A percentile compares a stretch with the other conserved stretches of the same genome.
These are phyloP conservation scores for Pyrus betulifolia DNA, from an alignment of 306 rosid species.

Conservation along the genomic window DNA sequence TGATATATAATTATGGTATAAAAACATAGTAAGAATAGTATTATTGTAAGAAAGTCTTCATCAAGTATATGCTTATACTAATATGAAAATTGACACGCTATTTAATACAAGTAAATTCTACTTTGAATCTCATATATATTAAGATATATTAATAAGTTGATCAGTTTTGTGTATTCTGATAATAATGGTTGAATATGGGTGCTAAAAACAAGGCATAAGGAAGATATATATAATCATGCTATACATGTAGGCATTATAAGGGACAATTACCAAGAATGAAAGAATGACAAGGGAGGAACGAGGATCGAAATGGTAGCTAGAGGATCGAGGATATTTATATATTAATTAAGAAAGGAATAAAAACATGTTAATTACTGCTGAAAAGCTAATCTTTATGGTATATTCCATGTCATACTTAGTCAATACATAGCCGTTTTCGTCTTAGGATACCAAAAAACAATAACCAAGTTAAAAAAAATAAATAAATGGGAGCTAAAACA, in stretches of 20 bases:
- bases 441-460: slow-evolving; percentile 22
- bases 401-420: not conserved
- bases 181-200: too few species aligned
- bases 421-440: not conserved
- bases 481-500: slow-evolving; percentile 11
- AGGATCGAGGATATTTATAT: not conserved
- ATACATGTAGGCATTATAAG: too few species aligned
- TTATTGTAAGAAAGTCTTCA: too few species aligned
- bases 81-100: not conserved
- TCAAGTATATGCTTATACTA: not conserved
- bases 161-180: not conserved
- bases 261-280: not conserved
- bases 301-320: not conserved
- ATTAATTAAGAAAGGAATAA: not conserved
- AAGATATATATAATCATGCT: not conserved
- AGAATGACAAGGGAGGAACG: not conserved
- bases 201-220: not conserved
- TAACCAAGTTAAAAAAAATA: not conserved
- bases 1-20: too few species aligned
- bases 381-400: not conserved
- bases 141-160: not conserved
- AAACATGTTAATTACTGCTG: slow-evolving; percentile 6
- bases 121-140: not conserved
- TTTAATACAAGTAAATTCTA: too few species aligned
- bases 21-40: too few species aligned